Percentiles rank a stretch among this genome's conserved stretches.
Evolutionary conservation across 2,329 filamentous ascomycete genomes (phyloP).

Genomic region (Colletotrichum australisinense): DNA sequence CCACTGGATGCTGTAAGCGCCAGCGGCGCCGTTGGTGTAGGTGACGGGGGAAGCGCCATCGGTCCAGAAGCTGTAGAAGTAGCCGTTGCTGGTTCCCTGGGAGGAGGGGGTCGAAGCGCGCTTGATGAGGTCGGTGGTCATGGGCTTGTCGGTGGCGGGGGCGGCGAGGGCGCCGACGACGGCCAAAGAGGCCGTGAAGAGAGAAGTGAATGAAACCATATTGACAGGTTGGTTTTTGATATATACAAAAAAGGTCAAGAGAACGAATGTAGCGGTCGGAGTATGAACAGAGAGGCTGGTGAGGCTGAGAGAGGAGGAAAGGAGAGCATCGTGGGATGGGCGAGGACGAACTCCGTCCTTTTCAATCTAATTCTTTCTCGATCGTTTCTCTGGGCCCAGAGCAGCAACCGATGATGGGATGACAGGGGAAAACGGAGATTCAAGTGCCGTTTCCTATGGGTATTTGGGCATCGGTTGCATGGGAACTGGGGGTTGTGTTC

Average conservation of each 20-base stretch:
- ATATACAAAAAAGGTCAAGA: slow-evolving; percentile 4
- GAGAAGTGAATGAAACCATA: slow-evolving; percentile 29
- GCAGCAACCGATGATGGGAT: slow-evolving; percentile 2
- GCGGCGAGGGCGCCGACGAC: slow-evolving; percentile 30
- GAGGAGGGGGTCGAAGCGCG: slow-evolving; percentile 41
- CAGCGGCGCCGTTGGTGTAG: slow-evolving; percentile 57
- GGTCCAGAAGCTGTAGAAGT: slow-evolving; percentile 59
- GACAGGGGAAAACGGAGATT: slow-evolving; percentile 23
- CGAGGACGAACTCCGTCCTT: slow-evolving; percentile 2
- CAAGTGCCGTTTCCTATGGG: slow-evolving; percentile 18
- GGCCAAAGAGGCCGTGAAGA: slow-evolving; percentile 31
- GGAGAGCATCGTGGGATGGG: background rate
- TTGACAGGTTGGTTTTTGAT: background rate
- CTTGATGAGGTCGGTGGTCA: slow-evolving; percentile 21
- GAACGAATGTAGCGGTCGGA: slow-evolving; percentile 19
- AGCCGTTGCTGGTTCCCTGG: slow-evolving; percentile 48
- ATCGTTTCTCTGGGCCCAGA: background rate
- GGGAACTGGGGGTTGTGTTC: background rate
- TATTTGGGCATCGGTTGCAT: slow-evolving; percentile 7
- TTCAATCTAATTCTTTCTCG: slow-evolving; percentile 2
- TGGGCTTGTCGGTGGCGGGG: slow-evolving; percentile 21
- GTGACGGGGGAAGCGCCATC: slow-evolving; percentile 51
- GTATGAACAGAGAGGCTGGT: slow-evolving; percentile 11
- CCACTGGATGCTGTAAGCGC: slow-evolving; percentile 59
- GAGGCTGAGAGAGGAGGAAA: background rate